These are phyloP conservation scores for Vaccinium darrowii DNA, from an alignment of 148 eudicot genomes.

Conservation along the genomic window DNA sequence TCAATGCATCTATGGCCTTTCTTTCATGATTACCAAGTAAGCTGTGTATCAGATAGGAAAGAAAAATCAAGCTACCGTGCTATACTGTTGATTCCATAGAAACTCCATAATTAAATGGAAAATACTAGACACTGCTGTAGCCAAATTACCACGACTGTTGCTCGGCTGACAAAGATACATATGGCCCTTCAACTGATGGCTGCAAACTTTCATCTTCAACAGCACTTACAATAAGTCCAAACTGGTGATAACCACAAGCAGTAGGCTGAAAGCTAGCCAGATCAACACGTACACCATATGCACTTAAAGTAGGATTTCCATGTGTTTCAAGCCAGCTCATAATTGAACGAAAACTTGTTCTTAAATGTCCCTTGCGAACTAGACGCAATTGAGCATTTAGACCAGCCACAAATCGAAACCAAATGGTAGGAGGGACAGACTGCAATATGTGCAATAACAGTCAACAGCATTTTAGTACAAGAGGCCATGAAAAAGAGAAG, in stretches of 20 bases:
- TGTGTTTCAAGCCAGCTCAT: conserved; percentile 78
- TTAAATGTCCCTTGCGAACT: conserved; percentile 68
- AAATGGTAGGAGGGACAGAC: conserved; percentile 87
- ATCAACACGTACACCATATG: conserved; percentile 67
- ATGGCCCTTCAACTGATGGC: conserved; percentile 31
- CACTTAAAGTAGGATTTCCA: conserved; percentile 61
- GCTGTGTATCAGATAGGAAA: conserved; percentile 32
- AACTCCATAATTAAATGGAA: background rate
- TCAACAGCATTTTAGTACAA: background rate
- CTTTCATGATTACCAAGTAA: conserved; percentile 38
- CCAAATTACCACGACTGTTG: conserved; percentile 45
- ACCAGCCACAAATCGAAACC: conserved; percentile 92
- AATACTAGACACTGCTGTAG: background rate
- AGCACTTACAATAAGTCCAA: conserved; percentile 65
- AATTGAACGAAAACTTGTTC: conserved; percentile 52
- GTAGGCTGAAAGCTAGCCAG: conserved; percentile 79
- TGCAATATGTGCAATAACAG: conserved; percentile 29
- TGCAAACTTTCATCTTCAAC: conserved; percentile 38
- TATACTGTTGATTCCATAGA: background rate
- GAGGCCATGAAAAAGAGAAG: background rate
- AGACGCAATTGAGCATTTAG: conserved; percentile 91
- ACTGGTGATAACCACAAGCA: conserved; percentile 71
- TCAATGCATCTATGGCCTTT: conserved; percentile 37
- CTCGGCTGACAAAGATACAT: conserved; percentile 33
- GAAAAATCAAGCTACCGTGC: conserved; percentile 6